Evolutionary conservation across 768 basidiomycete genomes (phyloP).

Genomic region (Sistotremastrum suecicum): DNA sequence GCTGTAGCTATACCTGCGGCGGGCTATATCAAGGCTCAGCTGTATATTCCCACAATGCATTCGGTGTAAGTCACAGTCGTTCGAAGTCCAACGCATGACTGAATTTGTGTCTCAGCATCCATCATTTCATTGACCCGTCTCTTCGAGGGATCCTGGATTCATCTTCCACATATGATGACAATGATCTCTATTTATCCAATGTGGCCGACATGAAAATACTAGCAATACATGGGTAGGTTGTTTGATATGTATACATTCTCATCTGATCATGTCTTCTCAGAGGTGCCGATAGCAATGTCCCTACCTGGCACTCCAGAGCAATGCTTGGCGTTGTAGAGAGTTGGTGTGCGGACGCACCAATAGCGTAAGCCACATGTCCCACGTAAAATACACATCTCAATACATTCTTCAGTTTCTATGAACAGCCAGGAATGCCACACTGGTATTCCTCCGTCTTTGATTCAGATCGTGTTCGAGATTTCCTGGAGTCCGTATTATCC

Average conservation of each 20-base stretch:
- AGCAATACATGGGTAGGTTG: constrained; percentile 61
- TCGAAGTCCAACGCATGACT: too few relatives aligned
- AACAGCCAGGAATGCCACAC: constrained; percentile 49
- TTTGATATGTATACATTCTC: background rate
- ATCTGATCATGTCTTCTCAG: constrained; percentile 20
- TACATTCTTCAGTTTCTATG: constrained; percentile 31
- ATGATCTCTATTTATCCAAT: constrained; percentile 76
- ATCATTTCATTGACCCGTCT: constrained; percentile 66
- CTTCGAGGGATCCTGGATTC: constrained; percentile 60
- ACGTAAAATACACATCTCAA: constrained; percentile 1
- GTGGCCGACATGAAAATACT: constrained; percentile 53
- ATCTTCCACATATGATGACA: constrained; percentile 71
- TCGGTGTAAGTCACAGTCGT: constrained; percentile 28
- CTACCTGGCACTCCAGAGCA: constrained; percentile 71
- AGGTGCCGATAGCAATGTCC: constrained; percentile 75
- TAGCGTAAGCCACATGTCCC: constrained; percentile 28
- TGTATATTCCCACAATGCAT: constrained; percentile 62
- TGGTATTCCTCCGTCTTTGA: constrained; percentile 55
- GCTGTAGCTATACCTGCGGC: constrained; percentile 57
- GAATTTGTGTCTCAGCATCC: constrained; percentile 26
- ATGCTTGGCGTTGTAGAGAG: constrained; percentile 41
- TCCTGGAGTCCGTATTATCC: constrained; percentile 28
- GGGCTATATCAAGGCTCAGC: constrained; percentile 76
- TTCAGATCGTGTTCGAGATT: constrained; percentile 38
- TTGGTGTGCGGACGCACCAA: constrained; percentile 38